Conservation (phyloP, 495 filamentous ascomycete genomes). For the Hypoxylon rickii region DNA sequence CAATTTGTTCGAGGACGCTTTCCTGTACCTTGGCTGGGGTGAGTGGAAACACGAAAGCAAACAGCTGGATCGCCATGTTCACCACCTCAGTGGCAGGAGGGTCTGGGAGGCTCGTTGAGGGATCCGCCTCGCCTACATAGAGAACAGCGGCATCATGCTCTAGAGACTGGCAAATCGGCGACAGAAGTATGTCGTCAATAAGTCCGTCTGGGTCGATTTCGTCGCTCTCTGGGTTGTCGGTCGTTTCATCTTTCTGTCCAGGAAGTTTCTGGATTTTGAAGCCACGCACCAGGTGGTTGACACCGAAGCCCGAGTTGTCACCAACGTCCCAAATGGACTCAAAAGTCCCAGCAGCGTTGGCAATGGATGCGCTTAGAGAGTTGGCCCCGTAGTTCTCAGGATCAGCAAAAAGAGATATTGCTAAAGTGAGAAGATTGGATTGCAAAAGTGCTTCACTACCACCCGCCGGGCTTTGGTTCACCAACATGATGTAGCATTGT, state of each 20-base stretch:
- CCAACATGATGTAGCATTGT: constrained; percentile 90
- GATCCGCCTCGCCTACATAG: constrained; percentile 62
- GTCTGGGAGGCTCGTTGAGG: constrained; percentile 61
- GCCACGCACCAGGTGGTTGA: constrained; percentile 81
- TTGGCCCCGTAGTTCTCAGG: constrained; percentile 84
- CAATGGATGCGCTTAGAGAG: constrained; percentile 89
- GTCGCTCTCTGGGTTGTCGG: constrained; percentile 63
- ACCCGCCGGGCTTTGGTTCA: constrained; percentile 79
- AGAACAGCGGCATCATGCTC: constrained; percentile 89
- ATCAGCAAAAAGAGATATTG: constrained; percentile 89
- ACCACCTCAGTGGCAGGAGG: constrained; percentile 92
- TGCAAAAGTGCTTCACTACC: constrained; percentile 85
- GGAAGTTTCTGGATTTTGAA: constrained; percentile 73
- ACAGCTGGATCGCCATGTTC: constrained; percentile 88
- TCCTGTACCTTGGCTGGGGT: constrained; percentile 92
- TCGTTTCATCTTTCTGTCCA: constrained; percentile 66
- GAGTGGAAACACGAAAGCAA: constrained; percentile 85
- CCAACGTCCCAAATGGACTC: constrained; percentile 93
- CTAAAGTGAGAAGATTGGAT: constrained; percentile 90
- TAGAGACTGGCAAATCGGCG: constrained; percentile 78
- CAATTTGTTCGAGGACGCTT: constrained; percentile 90
- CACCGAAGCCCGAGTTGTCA: constrained; percentile 92
- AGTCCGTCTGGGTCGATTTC: constrained; percentile 66
- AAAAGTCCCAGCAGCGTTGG: constrained; percentile 85
- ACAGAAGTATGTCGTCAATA: constrained; percentile 70